A percentile compares a stretch with the other conserved stretches of the same genome.
These are phyloP conservation scores for Aspergillus egyptiacus DNA, from an alignment of 495 filamentous ascomycete species.

Conservation along the genomic window DNA sequence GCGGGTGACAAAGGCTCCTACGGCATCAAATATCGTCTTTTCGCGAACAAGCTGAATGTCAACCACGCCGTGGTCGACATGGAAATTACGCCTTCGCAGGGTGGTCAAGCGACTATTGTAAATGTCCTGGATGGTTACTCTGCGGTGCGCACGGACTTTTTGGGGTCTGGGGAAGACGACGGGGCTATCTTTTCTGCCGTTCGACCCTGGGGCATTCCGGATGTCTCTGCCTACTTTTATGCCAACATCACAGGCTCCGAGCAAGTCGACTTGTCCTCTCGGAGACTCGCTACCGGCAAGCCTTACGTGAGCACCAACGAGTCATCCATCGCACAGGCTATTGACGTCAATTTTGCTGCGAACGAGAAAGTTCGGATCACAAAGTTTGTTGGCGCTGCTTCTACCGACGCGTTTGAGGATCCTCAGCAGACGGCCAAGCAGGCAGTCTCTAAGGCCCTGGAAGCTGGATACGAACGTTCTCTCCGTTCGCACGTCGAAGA, in stretches of 20 bases:
- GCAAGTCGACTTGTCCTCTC: slow-evolving; percentile 42
- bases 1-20: slow-evolving; percentile 41
- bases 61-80: slow-evolving; percentile 59
- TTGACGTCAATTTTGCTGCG: slow-evolving; percentile 44
- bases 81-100: slow-evolving; percentile 43
- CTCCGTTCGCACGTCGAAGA: slow-evolving; percentile 46
- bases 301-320: slow-evolving; percentile 47
- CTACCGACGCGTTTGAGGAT: slow-evolving; percentile 52
- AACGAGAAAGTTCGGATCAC: slow-evolving; percentile 45
- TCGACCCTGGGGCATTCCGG: slow-evolving; percentile 45
- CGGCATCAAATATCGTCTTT: slow-evolving; percentile 52
- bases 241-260: slow-evolving; percentile 40
- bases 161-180: slow-evolving; percentile 43
- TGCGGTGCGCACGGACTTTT: slow-evolving; percentile 54
- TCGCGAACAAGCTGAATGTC: slow-evolving; percentile 55
- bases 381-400: slow-evolving; percentile 58
- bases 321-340: slow-evolving; percentile 56
- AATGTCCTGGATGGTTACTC: slow-evolving; percentile 55
- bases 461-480: slow-evolving; percentile 42
- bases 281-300: slow-evolving; percentile 35
- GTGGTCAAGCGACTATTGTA: slow-evolving; percentile 45
- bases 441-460: slow-evolving; percentile 38
- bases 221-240: slow-evolving; percentile 57
- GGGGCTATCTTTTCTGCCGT: slow-evolving; percentile 53
- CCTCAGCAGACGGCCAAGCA: slow-evolving; percentile 45